Base-by-base conservation (phyloP, 2,329 filamentous ascomycete species). In the Cercospora sp. region DNA sequence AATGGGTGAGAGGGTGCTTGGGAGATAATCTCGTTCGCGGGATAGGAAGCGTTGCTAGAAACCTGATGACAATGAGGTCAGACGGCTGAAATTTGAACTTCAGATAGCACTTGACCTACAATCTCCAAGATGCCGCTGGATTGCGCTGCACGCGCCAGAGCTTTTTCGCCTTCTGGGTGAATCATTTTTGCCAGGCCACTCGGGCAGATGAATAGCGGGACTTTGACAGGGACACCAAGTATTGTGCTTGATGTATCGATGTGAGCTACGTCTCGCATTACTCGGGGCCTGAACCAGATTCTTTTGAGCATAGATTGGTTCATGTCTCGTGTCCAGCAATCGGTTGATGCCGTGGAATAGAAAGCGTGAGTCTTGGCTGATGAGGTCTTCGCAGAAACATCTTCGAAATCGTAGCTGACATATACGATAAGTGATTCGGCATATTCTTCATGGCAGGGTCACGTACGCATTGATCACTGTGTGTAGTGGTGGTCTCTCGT, bases 401-500 rank as follows among this genome's bases (percentile, higher is more conserved):
- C 67, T 64, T 74, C 73, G 36, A 74, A 74, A 65, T 74, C 73
- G 40, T 74, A 64, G 18, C 53, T 58, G n/a, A 12, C 6, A 10
- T 10, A 26, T 31, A 16, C 2, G 13, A 28, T 58, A 63, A 58
- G 53, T 16, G 7, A 16, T 33, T 30, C 2, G 5, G 10, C 13
- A 5, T 31, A 40, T 31, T 48, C 20, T 12, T 31, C 53, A 58
- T 2, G 7, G 7, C 13, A n/a, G 26, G 26, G n/a, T 18, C 30
- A 28, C 53, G 8, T 58, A 58, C 53, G 63, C 71, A 72, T 81
- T 83, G 71, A 84, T 79, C 69, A 83, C 80, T 66, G 81, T 78
- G 71, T 80, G 76, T 20, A 84, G 73, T 13, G 82, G 78, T 5
- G 83, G 82, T 75, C 81, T 83, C 59, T 73, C 74, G 65, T 73